Percentiles rank a stretch among this genome's conserved stretches.
Evolutionary conservation across 2,329 filamentous ascomycete genomes (phyloP).

Genomic region (Sporothrix variecibatus): DNA sequence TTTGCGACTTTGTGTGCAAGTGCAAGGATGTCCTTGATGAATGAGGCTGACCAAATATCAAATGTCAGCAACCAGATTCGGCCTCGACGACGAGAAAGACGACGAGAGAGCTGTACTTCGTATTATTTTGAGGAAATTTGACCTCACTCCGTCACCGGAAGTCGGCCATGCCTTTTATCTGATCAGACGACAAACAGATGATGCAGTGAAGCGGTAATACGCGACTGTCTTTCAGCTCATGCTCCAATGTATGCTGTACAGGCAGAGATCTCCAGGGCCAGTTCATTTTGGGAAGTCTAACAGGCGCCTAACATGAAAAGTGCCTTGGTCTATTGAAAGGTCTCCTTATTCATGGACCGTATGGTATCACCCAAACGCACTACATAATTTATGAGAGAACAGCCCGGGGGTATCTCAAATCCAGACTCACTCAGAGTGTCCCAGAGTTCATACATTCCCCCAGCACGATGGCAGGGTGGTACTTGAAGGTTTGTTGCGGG

Average conservation of each 20-base stretch:
- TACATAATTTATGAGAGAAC: not conserved
- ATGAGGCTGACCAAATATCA: not conserved
- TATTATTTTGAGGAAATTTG: not conserved
- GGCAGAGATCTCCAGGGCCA: not conserved
- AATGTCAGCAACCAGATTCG: not conserved
- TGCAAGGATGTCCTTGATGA: not conserved
- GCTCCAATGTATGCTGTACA: not conserved
- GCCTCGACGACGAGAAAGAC: not conserved
- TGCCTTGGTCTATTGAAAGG: not conserved
- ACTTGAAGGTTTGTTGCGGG: not conserved
- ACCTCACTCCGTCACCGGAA: not conserved
- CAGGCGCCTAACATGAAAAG: not conserved
- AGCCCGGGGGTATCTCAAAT: not conserved
- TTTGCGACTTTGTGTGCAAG: not conserved
- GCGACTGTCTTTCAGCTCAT: not conserved
- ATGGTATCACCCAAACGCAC: not conserved
- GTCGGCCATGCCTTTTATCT: not conserved
- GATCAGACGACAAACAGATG: not conserved
- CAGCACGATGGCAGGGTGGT: not conserved
- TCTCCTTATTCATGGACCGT: not conserved
- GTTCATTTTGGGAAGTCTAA: not conserved
- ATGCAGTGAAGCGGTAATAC: not conserved
- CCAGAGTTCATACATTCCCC: not conserved
- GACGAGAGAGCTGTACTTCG: too few relatives aligned
- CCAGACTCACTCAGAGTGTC: not conserved